Evolutionary conservation across 352 stramenopile species (phyloP).

Genomic region (Vaucheria bursata): DNA sequence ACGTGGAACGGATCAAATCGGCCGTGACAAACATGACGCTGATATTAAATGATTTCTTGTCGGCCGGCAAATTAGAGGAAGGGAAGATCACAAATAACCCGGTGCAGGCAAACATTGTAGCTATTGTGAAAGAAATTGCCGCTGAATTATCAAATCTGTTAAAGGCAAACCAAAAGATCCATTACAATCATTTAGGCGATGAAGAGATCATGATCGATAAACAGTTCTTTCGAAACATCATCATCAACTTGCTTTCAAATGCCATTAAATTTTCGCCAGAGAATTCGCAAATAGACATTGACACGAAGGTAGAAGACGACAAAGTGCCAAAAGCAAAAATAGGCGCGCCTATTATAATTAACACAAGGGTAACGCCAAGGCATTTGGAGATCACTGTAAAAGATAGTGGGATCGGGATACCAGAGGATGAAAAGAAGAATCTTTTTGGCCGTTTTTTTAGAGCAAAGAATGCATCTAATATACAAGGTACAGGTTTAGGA

Average conservation of each 20-base stretch:
- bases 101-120: not conserved
- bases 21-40: not conserved
- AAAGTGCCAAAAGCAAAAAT: too few relatives aligned
- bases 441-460: not conserved
- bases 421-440: not conserved
- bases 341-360: not conserved
- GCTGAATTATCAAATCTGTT: not conserved
- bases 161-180: not conserved
- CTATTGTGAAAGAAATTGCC: not conserved
- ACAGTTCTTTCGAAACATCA: not conserved
- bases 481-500: not conserved
- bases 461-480: not conserved
- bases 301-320: too few relatives aligned
- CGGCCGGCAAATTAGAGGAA: not conserved
- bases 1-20: not conserved
- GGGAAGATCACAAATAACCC: not conserved
- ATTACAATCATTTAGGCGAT: not conserved
- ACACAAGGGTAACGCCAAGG: not conserved
- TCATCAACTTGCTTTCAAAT: not conserved
- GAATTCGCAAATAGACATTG: too few relatives aligned
- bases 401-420: not conserved
- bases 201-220: not conserved
- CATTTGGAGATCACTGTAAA: not conserved
- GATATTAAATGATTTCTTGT: not conserved
- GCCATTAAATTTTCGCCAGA: not conserved